These are phyloP conservation scores for Talaromyces sp. DNA, from an alignment of 2,329 filamentous ascomycete genomes.

Conservation along the genomic window DNA sequence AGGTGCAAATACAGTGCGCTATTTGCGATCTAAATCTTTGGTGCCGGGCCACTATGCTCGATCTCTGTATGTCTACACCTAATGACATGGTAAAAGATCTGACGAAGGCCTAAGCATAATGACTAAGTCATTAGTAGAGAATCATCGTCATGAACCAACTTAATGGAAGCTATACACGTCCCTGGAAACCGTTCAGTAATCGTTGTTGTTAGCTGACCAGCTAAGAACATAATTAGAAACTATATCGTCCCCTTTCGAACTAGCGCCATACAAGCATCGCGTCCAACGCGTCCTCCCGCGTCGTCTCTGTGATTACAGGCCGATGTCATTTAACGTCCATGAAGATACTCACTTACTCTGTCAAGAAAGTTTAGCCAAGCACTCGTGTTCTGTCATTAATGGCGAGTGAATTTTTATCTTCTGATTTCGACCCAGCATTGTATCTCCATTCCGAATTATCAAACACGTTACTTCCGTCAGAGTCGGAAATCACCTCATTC, in stretches of 20 bases:
- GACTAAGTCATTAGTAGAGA: too few relatives aligned
- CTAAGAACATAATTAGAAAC: not conserved
- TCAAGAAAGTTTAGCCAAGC: not conserved
- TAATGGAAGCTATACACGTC: too few relatives aligned
- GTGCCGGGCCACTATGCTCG: too few relatives aligned
- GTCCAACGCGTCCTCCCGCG: constrained; percentile 15
- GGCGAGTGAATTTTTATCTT: constrained; percentile 33
- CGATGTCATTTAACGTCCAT: not conserved
- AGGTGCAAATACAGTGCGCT: not conserved
- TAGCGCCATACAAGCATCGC: constrained; percentile 10
- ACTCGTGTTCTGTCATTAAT: constrained; percentile 12
- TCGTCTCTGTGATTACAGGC: not conserved
- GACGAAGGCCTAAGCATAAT: too few relatives aligned
- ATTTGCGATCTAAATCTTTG: too few relatives aligned
- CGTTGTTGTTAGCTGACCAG: not conserved
- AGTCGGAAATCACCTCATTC: constrained; percentile 32
- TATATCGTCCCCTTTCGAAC: constrained; percentile 5
- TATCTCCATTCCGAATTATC: constrained; percentile 47
- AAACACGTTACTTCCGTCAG: constrained; percentile 21
- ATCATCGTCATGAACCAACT: too few relatives aligned
- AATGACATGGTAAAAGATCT: too few relatives aligned
- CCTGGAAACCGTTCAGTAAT: not conserved
- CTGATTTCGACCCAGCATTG: constrained; percentile 52
- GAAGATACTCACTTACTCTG: not conserved
- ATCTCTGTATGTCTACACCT: too few relatives aligned